Conservation (phyloP, 257 asterid species). For the Striga asiatica region DNA sequence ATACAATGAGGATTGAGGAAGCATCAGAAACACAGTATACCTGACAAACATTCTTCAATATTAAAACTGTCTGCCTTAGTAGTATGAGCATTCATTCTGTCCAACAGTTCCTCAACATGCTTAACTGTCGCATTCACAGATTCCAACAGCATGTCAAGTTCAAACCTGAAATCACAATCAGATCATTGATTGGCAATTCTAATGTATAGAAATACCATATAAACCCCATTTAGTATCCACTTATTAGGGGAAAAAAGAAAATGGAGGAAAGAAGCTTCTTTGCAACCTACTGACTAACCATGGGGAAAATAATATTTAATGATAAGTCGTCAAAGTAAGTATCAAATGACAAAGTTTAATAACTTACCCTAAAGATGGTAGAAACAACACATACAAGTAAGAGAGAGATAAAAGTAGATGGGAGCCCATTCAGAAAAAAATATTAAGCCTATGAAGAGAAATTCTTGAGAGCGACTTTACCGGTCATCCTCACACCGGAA, state of each 20-base stretch:
- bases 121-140: constrained; percentile 68
- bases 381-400: no score
- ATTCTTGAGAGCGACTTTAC: constrained; percentile 27
- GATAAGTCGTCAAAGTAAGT: no score
- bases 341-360: no score
- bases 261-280: no score
- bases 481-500: constrained; percentile 96
- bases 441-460: no score
- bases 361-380: no score
- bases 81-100: constrained; percentile 46
- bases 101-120: constrained; percentile 73
- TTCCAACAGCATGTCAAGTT: constrained; percentile 90
- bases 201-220: not conserved
- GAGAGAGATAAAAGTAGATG: no score
- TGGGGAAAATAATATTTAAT: no score
- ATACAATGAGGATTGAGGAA: constrained; percentile 14
- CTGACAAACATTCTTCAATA: constrained; percentile 72
- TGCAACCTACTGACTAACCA: no score
- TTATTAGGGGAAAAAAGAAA: not conserved
- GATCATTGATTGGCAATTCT: constrained; percentile 22
- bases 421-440: no score
- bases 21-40: constrained; percentile 32
- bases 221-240: constrained; percentile 9
- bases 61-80: constrained; percentile 31
- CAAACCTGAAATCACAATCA: constrained; percentile 62